Evolutionary conservation across 2,329 filamentous ascomycete genomes (phyloP), one percentile per base, ranked within the genome.

Genomic region (Aureobasidium musti): DNA sequence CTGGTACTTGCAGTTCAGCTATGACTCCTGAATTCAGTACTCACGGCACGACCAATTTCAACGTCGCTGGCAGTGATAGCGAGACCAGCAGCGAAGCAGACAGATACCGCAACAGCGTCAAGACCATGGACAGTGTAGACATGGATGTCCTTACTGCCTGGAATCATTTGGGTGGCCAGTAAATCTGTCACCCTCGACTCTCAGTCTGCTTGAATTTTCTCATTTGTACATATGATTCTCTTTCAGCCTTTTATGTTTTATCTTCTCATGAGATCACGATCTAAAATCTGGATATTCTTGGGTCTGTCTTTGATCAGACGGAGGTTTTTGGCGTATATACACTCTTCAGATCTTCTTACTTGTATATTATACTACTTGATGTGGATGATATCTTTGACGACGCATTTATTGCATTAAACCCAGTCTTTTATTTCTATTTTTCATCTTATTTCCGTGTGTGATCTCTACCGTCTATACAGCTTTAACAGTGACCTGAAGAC

Each of bases 81-180:
- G 65, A 50, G 30, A 45, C 45, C 49, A 39, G 43, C 35, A 49
- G 23, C 37, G 43, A 67, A 28, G 52, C 41, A 23, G 47, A 56
- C 47, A 41, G 50, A 47, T 57, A 33, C 52, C 49, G 50, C 26
- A 45, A 64, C 39, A 52, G 68, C 21, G 56, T 63, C 43, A 65
- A 66, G 52, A 59, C 63, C 17, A 63, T 68, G 45, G 66, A 65
- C 39, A 66, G 66, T 50, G 54, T 52, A 26, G 67, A 64, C 53
- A 17, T 63, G 26, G 65, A 67, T 63, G 66, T 68, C 11, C 37
- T 68, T 35, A 65, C 65, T 28, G 68, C 68, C 47, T 69, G 68
- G 68, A 47, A 30, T 8, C 61, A 45, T 26, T 49, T 69, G 33
- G 68, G 68, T 11, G 68, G 68, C 2, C 33, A 30, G 5, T 66